Base-by-base conservation (phyloP, 352 stramenopile genomes). In the Phytophthora lateralis region DNA sequence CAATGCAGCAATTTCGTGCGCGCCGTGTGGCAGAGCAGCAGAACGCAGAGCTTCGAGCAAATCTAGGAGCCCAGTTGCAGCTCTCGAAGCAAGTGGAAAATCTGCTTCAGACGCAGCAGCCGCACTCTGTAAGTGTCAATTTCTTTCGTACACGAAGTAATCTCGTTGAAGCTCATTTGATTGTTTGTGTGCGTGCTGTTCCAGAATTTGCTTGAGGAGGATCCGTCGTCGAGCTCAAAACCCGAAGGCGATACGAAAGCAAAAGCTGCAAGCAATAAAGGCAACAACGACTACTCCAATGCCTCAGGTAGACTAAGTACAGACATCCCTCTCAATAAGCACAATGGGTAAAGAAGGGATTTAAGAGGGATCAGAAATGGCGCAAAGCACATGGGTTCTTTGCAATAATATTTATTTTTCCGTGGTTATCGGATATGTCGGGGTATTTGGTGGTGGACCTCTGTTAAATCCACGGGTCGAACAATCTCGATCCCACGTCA, bases 41-140 rank as follows among this genome's bases (percentile, higher is more conserved):
- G 17, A 69, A 69, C 44, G 32, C 24, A 2, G 53, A 69, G 30
- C 46, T 69, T 21, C 53, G 54, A 17, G 24, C 50, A 32, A 69
- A 29, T 14, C 17, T 68, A 2, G 37, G 32, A 7, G 37, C 44
- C 21, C 60, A 68, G 18, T 37, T 63, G 17, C 27, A 50, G 5
- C 46, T 69, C n/a, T 69, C 60, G 30, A 63, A 69, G 18, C 44
- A 64, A 63, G 46, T 69, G 15, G 46, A 63, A 47, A 38, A 17
- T 9, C 45, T 68, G 11, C 54, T 68, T 45, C 60, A 63, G 53
- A 18, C 32, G 17, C 60, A 63, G 14, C 34, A 48, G 45, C 42
- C 26, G n/a, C 37, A 59, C 35, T 26, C 43, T 11, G 60, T 69
- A 45, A 52, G 54, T 43, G 2, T 43, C 11, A 4, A 17, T 5